Evolutionary conservation across 2,329 filamentous ascomycete genomes (phyloP).

Genomic region (Trichophyton equinum): DNA sequence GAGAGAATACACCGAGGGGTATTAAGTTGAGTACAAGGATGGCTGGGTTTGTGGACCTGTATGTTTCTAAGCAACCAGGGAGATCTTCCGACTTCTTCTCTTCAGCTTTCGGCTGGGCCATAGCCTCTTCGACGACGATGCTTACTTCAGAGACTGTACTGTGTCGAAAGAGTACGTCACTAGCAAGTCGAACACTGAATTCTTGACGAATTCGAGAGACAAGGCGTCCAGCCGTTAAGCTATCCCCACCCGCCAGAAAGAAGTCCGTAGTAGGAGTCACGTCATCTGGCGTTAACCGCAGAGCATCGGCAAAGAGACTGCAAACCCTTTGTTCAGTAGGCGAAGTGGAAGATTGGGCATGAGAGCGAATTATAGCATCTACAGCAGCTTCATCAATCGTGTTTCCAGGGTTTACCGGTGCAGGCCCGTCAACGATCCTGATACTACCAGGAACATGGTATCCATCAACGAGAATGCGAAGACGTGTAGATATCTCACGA

Average conservation of each 20-base stretch:
- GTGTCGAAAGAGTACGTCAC: not conserved
- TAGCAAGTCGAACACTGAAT: not conserved
- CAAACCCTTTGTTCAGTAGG: not conserved
- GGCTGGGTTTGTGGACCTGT: constrained; percentile 1
- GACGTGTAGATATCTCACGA: not conserved
- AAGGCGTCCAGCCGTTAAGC: not conserved
- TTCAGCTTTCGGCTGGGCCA: not conserved
- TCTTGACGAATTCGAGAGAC: not conserved
- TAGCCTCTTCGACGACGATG: not conserved
- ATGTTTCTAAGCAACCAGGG: not conserved
- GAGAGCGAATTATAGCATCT: not conserved
- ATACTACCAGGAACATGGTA: not conserved
- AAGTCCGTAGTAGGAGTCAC: not conserved
- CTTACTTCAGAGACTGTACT: not conserved
- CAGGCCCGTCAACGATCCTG: not conserved
- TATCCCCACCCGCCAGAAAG: constrained; percentile 2
- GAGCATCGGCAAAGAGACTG: not conserved
- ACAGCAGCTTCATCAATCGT: not conserved
- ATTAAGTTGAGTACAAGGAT: not conserved
- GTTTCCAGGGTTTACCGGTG: not conserved
- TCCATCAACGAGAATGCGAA: not conserved
- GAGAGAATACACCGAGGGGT: not conserved
- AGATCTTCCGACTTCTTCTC: not conserved
- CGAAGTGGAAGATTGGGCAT: not conserved
- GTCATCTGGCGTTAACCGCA: not conserved